Evolutionary conservation across 2,329 filamentous ascomycete genomes (phyloP).

Genomic region (Shiraia sp.): DNA sequence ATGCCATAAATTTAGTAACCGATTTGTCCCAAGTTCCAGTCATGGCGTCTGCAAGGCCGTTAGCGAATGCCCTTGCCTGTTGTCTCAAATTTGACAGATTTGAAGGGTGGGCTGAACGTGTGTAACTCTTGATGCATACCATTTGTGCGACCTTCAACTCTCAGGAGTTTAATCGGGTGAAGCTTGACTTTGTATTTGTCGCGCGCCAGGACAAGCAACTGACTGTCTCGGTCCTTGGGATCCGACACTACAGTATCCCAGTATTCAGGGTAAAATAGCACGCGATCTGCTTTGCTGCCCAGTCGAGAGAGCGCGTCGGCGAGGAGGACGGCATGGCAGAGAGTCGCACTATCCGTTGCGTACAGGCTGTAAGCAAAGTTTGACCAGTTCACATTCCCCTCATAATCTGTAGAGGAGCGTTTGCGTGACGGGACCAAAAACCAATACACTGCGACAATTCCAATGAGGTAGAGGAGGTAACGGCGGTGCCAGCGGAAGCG

Average conservation of each 20-base stretch:
- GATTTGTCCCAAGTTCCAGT: conserved; percentile 63
- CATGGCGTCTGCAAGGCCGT: conserved; percentile 34
- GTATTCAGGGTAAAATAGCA: conserved; percentile 51
- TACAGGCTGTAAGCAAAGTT: conserved; percentile 50
- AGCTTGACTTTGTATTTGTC: conserved; percentile 56
- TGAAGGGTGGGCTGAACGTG: conserved; percentile 7
- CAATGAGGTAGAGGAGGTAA: conserved; percentile 29
- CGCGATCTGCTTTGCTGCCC: conserved; percentile 51
- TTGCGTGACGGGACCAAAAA: conserved; percentile 25
- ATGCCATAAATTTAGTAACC: conserved; percentile 70
- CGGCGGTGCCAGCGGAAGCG: conserved; percentile 34
- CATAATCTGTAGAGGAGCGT: conserved; percentile 6
- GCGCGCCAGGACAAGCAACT: conserved; percentile 54
- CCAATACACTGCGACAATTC: conserved; percentile 35
- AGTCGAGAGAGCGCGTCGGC: conserved; percentile 49
- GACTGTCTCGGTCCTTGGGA: conserved; percentile 45
- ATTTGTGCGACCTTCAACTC: conserved; percentile 37
- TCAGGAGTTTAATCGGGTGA: conserved; percentile 51
- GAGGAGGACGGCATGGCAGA: conserved; percentile 51
- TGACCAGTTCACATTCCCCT: conserved; percentile 41
- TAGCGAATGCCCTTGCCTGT: conserved; percentile 13
- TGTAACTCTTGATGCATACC: conserved; percentile 25
- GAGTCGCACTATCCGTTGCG: conserved; percentile 47
- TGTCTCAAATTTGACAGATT: conserved; percentile 7
- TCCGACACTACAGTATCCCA: conserved; percentile 39